Percentiles rank a stretch among this genome's conserved stretches.
phyloP scores from a whole-genome alignment of 768 basidiomycete genomes.

The Nevesoporus exiguus region DNA sequence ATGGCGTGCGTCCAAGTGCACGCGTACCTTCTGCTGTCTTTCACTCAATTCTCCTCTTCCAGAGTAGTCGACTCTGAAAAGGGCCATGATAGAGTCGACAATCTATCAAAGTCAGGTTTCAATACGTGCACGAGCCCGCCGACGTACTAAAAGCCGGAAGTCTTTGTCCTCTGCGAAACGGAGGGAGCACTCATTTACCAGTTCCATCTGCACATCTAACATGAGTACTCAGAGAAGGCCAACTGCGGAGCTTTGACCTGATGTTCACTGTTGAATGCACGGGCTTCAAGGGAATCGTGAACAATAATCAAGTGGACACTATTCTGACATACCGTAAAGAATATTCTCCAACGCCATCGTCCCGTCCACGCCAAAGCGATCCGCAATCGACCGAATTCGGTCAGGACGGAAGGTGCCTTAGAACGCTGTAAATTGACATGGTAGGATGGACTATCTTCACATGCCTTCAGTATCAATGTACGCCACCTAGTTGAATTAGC shows the following conservation, averaged over 20 bases:
- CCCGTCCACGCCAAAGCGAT: conserved; percentile 90
- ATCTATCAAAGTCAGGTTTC: conserved; percentile 49
- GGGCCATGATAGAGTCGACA: conserved; percentile 95
- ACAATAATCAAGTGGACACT: neutral
- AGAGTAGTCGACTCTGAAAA: conserved; percentile 91
- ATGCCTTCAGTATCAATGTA: conserved; percentile 86
- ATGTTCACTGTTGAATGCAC: conserved; percentile 91
- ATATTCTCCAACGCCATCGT: conserved; percentile 86
- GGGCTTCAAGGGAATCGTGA: conserved; percentile 45
- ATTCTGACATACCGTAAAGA: conserved; percentile 61
- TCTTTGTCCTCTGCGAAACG: conserved; percentile 90
- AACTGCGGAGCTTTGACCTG: conserved; percentile 48
- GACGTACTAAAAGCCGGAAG: conserved; percentile 61
- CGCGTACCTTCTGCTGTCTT: conserved; percentile 79
- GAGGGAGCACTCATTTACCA: conserved; percentile 84
- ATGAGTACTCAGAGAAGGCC: conserved; percentile 1
- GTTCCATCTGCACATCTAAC: conserved; percentile 63
- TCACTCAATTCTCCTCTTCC: conserved; percentile 93
- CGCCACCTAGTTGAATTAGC: conserved; percentile 55
- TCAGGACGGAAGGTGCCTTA: conserved; percentile 95
- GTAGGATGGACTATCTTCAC: neutral
- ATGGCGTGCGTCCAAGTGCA: neutral
- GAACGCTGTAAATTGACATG: conserved; percentile 20
- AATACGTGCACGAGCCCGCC: neutral
- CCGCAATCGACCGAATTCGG: conserved; percentile 85